phyloP scores from a whole-genome alignment of 2,329 filamentous ascomycete species.

The Fusarium burgessii region DNA sequence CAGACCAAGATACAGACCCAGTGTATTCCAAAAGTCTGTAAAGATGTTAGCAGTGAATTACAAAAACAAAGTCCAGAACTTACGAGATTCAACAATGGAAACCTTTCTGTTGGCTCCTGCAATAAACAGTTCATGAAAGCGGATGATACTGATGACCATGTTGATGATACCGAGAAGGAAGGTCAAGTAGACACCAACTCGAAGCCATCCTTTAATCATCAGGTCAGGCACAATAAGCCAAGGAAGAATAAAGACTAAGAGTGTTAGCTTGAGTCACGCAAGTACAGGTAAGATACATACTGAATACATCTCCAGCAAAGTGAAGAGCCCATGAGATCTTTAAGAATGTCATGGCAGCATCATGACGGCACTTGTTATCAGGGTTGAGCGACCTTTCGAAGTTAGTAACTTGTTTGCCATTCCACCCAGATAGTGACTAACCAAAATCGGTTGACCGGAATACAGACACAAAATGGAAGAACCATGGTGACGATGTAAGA shows the following conservation, averaged over 20 bases:
- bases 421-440: background rate
- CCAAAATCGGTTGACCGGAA: conserved; percentile 23
- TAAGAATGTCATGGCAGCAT: background rate
- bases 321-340: conserved; percentile 24
- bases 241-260: conserved; percentile 11
- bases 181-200: conserved; percentile 13
- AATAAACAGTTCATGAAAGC: conserved; percentile 16
- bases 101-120: background rate
- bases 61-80: background rate
- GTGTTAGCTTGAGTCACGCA: background rate
- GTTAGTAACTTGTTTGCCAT: background rate
- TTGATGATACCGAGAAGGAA: conserved; percentile 32
- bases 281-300: no score
- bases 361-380: rapidly evolving
- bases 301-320: conserved; percentile 27
- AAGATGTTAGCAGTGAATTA: background rate
- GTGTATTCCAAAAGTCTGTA: conserved; percentile 16
- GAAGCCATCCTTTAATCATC: conserved; percentile 16
- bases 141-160: conserved; percentile 11
- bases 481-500: conserved; percentile 3
- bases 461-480: conserved; percentile 12
- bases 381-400: background rate
- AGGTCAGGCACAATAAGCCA: conserved; percentile 24
- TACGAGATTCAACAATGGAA: conserved; percentile 6
- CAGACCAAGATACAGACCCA: conserved; percentile 23